Evolutionary conservation across 1,284 basidiomycete genomes (phyloP), one percentile per base, ranked within the genome.

Genomic region (Apiotrichum porosum): DNA sequence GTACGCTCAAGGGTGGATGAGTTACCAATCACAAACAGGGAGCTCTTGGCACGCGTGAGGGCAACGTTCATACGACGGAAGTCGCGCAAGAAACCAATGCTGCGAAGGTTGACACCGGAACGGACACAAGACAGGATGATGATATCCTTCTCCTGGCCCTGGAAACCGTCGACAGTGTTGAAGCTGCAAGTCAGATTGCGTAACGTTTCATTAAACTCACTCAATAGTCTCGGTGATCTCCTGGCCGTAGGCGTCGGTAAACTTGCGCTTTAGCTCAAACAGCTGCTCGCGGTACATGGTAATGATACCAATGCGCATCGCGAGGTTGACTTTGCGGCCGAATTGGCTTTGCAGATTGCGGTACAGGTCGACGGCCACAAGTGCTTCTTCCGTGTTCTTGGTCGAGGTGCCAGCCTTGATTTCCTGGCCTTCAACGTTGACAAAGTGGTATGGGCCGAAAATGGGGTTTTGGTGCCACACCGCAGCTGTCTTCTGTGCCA

Each of bases 131-230:
- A 95, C 17, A 97, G 77, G 52, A 97, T 95, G 68, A 97, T 93
- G 44, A 97, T 82, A 60, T 93, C 89, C 70, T 97, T 97, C 69
- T 97, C 93, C 75, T 97, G 93, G 42, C 93, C 93, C 72, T 97
- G 93, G 65, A 97, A 97, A 9, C 92, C 93, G 74, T 97, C 91
- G 33, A 99, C 95, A 0, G 95, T 98, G 68, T 95, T 90, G 76
- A 99, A 97, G 61, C 73, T 75, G 37, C 1, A 3, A 18, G 42
- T 57, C 42, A 53, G 51, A 30, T 15, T 15, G n/a, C 23, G 14
- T 39, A 17, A 5, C 21, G 10, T 6, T 4, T 23, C 26, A 28
- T 21, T 2, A 14, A 10, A 68, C 72, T 59, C 51, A 75, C 72
- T 95, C 88, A 36, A 98, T 83, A 26, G 80, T 81, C 21, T 79